A percentile compares a stretch with the other conserved stretches of the same genome.
These are phyloP conservation scores for Prunella vulgaris DNA, from an alignment of 257 asterid genomes.

Conservation along the genomic window DNA sequence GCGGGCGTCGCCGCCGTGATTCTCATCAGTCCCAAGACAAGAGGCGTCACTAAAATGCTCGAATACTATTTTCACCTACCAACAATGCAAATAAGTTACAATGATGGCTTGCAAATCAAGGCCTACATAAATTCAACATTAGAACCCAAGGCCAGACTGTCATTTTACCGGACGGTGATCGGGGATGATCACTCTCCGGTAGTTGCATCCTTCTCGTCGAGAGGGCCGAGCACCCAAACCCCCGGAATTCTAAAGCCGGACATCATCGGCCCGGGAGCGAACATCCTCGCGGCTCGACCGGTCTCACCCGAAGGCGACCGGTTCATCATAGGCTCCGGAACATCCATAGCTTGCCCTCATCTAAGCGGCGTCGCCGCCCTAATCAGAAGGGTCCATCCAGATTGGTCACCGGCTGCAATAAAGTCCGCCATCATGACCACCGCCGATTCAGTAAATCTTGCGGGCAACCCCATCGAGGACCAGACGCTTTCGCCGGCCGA, in stretches of 20 bases:
- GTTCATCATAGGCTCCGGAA: slow-evolving; percentile 8
- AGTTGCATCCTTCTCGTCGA: slow-evolving; percentile 7
- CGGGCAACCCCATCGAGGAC: slow-evolving; percentile 17
- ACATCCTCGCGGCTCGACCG: slow-evolving; percentile 29
- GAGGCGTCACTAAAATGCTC: background rate
- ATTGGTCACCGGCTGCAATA: slow-evolving; percentile 34
- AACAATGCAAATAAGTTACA: slow-evolving; percentile 6
- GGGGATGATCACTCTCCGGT: slow-evolving; percentile 15
- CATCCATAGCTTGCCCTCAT: slow-evolving; percentile 36
- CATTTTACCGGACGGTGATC: slow-evolving; percentile 19
- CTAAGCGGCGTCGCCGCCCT: slow-evolving; percentile 29
- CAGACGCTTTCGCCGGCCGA: slow-evolving; percentile 13
- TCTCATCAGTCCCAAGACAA: slow-evolving; percentile 13
- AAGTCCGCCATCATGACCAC: slow-evolving; percentile 37
- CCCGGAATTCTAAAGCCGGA: slow-evolving; percentile 27
- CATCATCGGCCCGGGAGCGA: slow-evolving; percentile 25
- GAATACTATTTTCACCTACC: slow-evolving; percentile 17
- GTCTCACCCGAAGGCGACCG: background rate
- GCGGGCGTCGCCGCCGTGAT: slow-evolving; percentile 37
- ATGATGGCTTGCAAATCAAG: slow-evolving; percentile 12
- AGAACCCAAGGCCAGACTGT: slow-evolving; percentile 22
- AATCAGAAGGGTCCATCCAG: slow-evolving; percentile 26
- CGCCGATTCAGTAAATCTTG: slow-evolving; percentile 18
- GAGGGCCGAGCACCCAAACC: slow-evolving; percentile 1
- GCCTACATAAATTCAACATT: slow-evolving; percentile 27